Evolutionary conservation across 306 rosid species (phyloP), one percentile per base, ranked within the genome.

Genomic region (Vicia sativa): DNA sequence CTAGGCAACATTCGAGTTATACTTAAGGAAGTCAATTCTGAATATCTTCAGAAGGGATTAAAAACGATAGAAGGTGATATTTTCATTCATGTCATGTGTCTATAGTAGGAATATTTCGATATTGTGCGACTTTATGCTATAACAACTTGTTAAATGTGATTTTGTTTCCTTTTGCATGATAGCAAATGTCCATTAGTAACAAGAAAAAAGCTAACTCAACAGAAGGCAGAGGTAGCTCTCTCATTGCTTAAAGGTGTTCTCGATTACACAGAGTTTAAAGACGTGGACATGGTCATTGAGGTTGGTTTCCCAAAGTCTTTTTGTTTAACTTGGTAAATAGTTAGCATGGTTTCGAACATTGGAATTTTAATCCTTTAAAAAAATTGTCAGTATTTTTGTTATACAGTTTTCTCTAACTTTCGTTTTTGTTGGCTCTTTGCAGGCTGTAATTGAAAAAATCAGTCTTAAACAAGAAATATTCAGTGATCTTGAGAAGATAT

Each of bases 201-300:
- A 44, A 95, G 48, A 80, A 84, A 95, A 70, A 87, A 84, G 74
- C 75, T 95, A 86, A 31, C 92, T 38, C 82, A 75, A 68, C 87
- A 85, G 39, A 91, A 86, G 79, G 95, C 86, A 55, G 87, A 82
- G 6, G 76, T 71, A 79, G 74, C 88, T 34, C 82, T 95, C 12
- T 77, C 81, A n/a, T 69, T 79, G 75, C 91, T 90, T 77, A 88
- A 90, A 84, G 99, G 95, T 55, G 88, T 79, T 73, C 71, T 95
- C 66, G 96, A 91, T 80, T 95, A 90, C 79, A 43, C 89, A 12
- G 92, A 87, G 60, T 88, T 90, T 75, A 90, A 77, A 72, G 96
- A 95, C 74, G 89, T 81, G 59, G 97, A 88, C 79, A 61, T 95
- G 88, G 99, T 90, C 74, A 87, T 95, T 76, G 99, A 95, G 99